Evolutionary conservation across 805 yeast genomes (phyloP), one percentile per base, ranked within the genome.

Genomic region (Kodamaea sagamina): DNA sequence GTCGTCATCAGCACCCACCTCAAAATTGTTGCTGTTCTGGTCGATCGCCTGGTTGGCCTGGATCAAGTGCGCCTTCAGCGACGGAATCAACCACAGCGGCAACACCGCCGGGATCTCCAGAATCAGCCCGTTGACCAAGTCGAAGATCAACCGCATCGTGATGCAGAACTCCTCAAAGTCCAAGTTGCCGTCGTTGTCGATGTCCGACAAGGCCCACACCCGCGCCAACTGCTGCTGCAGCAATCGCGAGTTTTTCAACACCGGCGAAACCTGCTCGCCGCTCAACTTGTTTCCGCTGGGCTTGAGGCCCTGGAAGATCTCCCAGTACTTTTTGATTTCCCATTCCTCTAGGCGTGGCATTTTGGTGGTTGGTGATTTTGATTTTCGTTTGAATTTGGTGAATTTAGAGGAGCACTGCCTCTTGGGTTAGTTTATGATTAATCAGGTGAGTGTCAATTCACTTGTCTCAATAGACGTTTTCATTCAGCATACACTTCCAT

Each of bases 81-180:
- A 84, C 1, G 99, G 99, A 47, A 93, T 78, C 47, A 93, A 77
- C 98, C 98, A 92, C 35, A 78, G 81, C 1, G 99, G 99, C 45
- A 93, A 72, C 37, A 75, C 74, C 17, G 68, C 62, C 1, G 99
- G 99, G 4, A 90, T 71, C 13, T 69, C 63, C 12, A 73, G 53
- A 29, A 57, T 52, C 35, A 65, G 69, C 12, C 90, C 88, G 63
- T 93, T 90, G 42, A 93, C 92, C 60, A 85, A 63, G 61, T 93
- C 99, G 60, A 89, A 93, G 35, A 92, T 87, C 43, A 93, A 75
- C 53, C 98, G 77, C 99, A 93, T 93, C 41, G 97, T 92, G 50
- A 93, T 88, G 59, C 97, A 93, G 64, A 93, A 93, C 68, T 93
- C 99, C 66, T 93, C 99, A 62, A 93, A 93, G 65, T 93, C 99